These are phyloP conservation scores for Apostasia shenzhenica DNA, from an alignment of 106 monocot genomes.

Conservation along the genomic window DNA sequence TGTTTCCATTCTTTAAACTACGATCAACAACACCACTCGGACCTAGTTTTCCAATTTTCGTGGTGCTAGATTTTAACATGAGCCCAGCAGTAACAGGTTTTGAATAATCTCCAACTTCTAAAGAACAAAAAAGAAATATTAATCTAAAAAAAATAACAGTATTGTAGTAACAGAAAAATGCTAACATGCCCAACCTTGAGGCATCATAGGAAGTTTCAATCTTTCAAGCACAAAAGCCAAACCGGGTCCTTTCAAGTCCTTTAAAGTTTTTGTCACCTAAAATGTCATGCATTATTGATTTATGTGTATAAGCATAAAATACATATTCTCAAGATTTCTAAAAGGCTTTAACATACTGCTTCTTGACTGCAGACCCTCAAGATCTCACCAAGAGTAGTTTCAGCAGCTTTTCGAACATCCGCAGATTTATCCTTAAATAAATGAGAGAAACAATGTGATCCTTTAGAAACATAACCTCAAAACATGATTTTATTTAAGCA, in stretches of 20 bases:
- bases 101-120: slow-evolving; percentile 51
- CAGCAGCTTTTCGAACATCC: slow-evolving; percentile 95
- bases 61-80: slow-evolving; percentile 35
- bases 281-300: not conserved
- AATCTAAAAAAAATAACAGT: not conserved
- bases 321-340: not conserved
- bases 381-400: slow-evolving; percentile 65
- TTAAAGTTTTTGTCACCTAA: slow-evolving; percentile 73
- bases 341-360: slow-evolving; percentile 39
- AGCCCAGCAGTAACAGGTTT: slow-evolving; percentile 31
- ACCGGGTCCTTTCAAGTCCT: slow-evolving; percentile 74
- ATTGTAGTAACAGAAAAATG: not conserved
- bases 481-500: not conserved
- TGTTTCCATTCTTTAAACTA: slow-evolving; percentile 45
- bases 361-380: slow-evolving; percentile 76
- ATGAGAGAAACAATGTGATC: not conserved
- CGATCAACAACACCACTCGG: slow-evolving; percentile 39
- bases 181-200: slow-evolving; percentile 34
- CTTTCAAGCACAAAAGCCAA: slow-evolving; percentile 71
- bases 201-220: slow-evolving; percentile 48
- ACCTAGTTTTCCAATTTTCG: slow-evolving; percentile 53
- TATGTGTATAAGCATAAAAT: not conserved
- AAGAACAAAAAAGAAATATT: slow-evolving; percentile 4
- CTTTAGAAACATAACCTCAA: not conserved
- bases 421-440: slow-evolving; percentile 80